Base-by-base conservation (phyloP, 768 basidiomycete genomes). In the Cubamyces lactineus region DNA sequence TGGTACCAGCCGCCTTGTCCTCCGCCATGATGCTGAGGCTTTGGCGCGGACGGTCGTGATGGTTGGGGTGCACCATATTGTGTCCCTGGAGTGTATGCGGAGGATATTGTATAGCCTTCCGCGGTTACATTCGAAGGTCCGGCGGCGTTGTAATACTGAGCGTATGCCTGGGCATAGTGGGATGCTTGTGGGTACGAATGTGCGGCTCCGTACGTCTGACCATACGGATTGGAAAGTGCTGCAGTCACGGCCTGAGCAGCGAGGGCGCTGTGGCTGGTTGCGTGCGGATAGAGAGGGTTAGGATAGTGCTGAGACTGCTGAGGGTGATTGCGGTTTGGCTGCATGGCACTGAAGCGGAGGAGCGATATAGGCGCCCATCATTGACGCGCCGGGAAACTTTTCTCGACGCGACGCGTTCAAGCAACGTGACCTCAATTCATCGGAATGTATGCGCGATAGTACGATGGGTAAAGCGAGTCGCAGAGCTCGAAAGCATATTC, bases 1-100 rank as follows among this genome's bases (percentile, higher is more conserved):
- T 85, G 86, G 69, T 88, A 86, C 86, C 87, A 88, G n/a, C 59
- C 57, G 11, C 58, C 50, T 12, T 65, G 66, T 5, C 56, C 59
- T 16, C 53, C 54, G 5, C 55, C 53, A 53, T 53, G 41, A 11
- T 13, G 48, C 8, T 61, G 62, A 13, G 38, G 46, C 6, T 59
- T 53, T 17, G 53, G 57, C 26, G 43, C 1, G 8, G 50, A 48
- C 30, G 64, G 24, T 17, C 23, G 39, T n/a, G 46, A 28, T n/a
- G 47, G 60, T 12, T 61, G 54, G n/a, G 60, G 61, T 5, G 59
- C 34, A 34, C 51, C 5, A 26, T 57, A 51, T 21, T 63, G 57
- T 4, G 65, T 52, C 7, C 65, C 60, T 13, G 70, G 69, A n/a
- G 57, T 62, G 52, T 74, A 76, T 1, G 75, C 70, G 1, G 75